Conservation (phyloP, 208 protist species). For the Crithidia brevicula region DNA sequence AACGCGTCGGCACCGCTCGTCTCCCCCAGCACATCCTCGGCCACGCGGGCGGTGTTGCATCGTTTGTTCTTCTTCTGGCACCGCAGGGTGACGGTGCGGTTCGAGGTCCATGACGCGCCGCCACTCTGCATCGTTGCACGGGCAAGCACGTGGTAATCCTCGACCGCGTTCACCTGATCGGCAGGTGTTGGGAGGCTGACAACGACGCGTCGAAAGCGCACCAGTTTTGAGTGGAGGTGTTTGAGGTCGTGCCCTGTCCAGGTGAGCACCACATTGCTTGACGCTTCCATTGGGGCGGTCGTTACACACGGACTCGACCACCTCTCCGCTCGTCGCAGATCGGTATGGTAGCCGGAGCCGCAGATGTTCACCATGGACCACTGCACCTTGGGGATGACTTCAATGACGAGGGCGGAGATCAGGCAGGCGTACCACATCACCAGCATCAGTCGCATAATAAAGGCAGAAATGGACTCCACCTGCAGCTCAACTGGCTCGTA, state of each 20-base stretch:
- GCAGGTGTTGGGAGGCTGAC: constrained; percentile 41
- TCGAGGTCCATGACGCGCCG: not conserved
- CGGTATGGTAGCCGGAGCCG: constrained; percentile 33
- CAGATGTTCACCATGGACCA: constrained; percentile 76
- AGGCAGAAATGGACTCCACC: constrained; percentile 66
- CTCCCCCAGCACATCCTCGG: constrained; percentile 30
- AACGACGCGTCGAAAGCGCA: constrained; percentile 47
- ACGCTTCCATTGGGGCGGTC: not conserved
- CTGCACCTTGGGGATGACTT: constrained; percentile 54
- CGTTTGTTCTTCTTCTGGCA: constrained; percentile 30
- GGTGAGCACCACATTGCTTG: constrained; percentile 22
- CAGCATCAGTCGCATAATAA: constrained; percentile 46
- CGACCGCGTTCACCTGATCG: constrained; percentile 8
- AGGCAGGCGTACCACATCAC: constrained; percentile 67
- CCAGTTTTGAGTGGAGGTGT: constrained; percentile 29
- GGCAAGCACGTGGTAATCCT: constrained; percentile 21
- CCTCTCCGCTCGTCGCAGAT: constrained; percentile 34
- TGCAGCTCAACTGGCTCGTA: constrained; percentile 78
- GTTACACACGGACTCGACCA: constrained; percentile 35
- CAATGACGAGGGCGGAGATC: constrained; percentile 54
- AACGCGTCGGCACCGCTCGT: not conserved
- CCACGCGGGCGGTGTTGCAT: constrained; percentile 34
- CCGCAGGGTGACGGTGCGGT: constrained; percentile 19
- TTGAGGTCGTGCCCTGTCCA: constrained; percentile 38
- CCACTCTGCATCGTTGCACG: constrained; percentile 12